Base-by-base conservation (phyloP, 1,284 basidiomycete genomes). In the Cryptococcus sp. region DNA sequence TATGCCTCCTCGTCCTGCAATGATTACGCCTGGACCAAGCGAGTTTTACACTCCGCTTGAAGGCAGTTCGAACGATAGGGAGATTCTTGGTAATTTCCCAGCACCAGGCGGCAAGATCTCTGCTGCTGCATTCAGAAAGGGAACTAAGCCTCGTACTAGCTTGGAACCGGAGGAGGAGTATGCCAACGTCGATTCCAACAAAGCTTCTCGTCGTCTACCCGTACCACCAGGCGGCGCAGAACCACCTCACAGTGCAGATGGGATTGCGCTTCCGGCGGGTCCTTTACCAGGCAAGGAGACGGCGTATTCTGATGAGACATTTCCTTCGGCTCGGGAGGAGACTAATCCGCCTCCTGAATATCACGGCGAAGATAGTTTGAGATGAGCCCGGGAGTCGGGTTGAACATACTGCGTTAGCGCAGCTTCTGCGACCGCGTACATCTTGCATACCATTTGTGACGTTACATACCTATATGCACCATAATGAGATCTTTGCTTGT, bases 81-180 rank as follows among this genome's bases (percentile, higher is more conserved):
- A 55, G 38, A 47, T 52, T 7, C 22, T 54, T 7, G 45, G 43
- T 38, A 43, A 34, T 19, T 11, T 20, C n/a, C 49, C 37, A 13
- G 34, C 34, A 11, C 34, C 26, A 20, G 62, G 63, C 3, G 70
- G 70, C 20, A 73, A 70, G 57, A 73, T 73, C 37, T 68, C 67
- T 1, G 69, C 69, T 6, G 70, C 67, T 10, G 70, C 70, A 5
- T 73, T 73, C 51, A 46, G 68, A 23, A 55, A 57, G 25, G 66
- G 59, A 3, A 60, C 62, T 43, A 56, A 62, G 50, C 63, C 63
- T 8, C 22, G 61, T 45, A 45, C 29, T n/a, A 55, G 52, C 48
- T 20, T 61, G 11, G 62, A 59, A 5, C 58, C 58, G 13, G 58
- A 61, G 6, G 51, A 52, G 13, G 13, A 26, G 47, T 40, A 25